Percentiles rank a stretch among this genome's conserved stretches.
phyloP scores from a whole-genome alignment of 306 rosid genomes.

The Corylus americana region DNA sequence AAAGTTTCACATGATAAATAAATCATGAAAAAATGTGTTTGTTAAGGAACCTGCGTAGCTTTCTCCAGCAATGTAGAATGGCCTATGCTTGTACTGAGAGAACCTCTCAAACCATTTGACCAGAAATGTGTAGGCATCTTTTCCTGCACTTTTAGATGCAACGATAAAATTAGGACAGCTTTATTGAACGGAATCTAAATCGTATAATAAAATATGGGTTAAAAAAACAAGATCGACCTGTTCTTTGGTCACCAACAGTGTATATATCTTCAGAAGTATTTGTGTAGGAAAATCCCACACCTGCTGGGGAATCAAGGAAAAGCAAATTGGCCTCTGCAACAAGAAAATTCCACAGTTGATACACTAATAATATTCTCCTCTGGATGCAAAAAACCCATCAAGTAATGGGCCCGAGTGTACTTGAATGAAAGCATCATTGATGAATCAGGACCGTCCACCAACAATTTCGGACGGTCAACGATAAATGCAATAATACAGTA shows the following conservation, averaged over 20 bases:
- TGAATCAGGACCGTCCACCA: background rate
- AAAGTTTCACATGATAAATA: background rate
- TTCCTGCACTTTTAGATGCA: background rate
- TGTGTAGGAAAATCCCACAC: background rate
- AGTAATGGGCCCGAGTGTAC: no score
- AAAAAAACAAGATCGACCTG: background rate
- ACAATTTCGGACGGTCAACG: background rate
- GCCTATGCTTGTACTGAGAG: background rate
- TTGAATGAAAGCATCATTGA: background rate
- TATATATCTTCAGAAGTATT: background rate
- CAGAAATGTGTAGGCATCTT: slow-evolving; percentile 4
- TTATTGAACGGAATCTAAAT: no score
- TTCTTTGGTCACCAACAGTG: background rate
- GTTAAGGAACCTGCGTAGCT: slow-evolving; percentile 2
- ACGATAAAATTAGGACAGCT: background rate
- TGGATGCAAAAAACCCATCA: no score
- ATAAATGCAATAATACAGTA: no score
- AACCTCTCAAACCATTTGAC: background rate
- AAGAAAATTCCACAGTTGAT: background rate
- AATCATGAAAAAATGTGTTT: background rate
- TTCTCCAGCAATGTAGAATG: background rate
- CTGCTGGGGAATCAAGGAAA: slow-evolving; percentile 1
- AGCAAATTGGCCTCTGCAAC: background rate
- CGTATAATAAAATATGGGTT: no score
- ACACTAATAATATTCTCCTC: no score